Conservation (phyloP, 257 asterid species). For the Datura wrightii region DNA sequence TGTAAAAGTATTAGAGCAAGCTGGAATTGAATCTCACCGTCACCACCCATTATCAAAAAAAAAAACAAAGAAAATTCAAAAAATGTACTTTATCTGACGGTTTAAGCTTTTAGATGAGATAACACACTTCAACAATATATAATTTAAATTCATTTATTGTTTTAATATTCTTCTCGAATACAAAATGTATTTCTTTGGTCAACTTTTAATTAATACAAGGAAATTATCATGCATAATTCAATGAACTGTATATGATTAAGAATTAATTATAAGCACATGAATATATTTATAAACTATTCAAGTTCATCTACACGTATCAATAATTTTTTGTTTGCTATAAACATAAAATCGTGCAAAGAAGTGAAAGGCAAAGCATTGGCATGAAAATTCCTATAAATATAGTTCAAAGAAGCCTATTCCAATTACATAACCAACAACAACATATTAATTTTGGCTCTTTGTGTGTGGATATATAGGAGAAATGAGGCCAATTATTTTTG, state of each 20-base stretch:
- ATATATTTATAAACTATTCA: neutral
- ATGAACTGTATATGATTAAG: conserved; percentile 9
- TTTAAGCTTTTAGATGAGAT: too few species aligned
- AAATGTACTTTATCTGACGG: too few species aligned
- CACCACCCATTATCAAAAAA: too few species aligned
- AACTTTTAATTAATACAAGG: conserved; percentile 1
- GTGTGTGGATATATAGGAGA: neutral
- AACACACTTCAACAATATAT: neutral
- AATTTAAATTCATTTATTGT: neutral
- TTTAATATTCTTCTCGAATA: neutral
- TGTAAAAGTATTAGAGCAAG: too few species aligned
- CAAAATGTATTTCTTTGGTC: conserved; percentile 2
- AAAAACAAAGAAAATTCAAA: too few species aligned
- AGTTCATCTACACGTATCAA: neutral
- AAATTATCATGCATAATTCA: neutral
- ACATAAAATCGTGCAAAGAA: conserved; percentile 9
- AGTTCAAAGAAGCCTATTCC: neutral
- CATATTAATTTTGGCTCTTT: neutral
- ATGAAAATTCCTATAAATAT: neutral
- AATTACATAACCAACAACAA: neutral
- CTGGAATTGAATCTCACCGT: too few species aligned
- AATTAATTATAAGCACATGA: neutral
- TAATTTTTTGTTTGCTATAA: neutral
- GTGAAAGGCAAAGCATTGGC: neutral
- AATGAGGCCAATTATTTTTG: neutral